These are phyloP conservation scores for Hypoxylon sp. DNA, from an alignment of 2,329 filamentous ascomycete species.

Conservation along the genomic window DNA sequence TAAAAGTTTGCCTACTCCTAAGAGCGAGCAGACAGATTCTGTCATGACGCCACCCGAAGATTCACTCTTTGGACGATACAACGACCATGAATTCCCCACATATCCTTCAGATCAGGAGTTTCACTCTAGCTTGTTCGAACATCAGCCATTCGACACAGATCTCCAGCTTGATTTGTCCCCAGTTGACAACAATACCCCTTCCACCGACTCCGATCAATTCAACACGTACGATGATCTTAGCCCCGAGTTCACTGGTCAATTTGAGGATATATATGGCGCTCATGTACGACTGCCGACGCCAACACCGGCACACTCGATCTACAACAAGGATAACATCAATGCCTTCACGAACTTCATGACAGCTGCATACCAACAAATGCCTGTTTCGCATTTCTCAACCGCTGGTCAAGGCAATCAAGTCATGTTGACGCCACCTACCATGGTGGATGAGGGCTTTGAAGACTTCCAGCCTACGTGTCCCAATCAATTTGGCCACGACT, in stretches of 20 bases:
- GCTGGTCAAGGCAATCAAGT: conserved; percentile 76
- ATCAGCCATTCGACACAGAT: conserved; percentile 57
- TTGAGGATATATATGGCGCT: conserved; percentile 73
- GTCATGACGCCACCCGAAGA: conserved; percentile 71
- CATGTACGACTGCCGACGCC: conserved; percentile 69
- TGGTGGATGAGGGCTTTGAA: conserved; percentile 75
- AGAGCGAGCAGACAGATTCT: conserved; percentile 66
- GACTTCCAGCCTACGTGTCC: conserved; percentile 61
- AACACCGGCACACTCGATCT: conserved; percentile 61
- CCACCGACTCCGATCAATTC: conserved; percentile 62
- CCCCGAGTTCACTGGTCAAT: conserved; percentile 71
- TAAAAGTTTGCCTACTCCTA: conserved; percentile 73
- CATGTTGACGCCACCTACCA: conserved; percentile 75
- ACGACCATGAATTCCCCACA: conserved; percentile 62
- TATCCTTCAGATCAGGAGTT: conserved; percentile 65
- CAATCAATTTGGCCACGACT: conserved; percentile 68
- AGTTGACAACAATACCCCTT: conserved; percentile 66
- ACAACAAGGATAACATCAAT: conserved; percentile 59
- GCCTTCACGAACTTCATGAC: conserved; percentile 58
- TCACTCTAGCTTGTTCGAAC: conserved; percentile 56
- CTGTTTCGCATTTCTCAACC: conserved; percentile 73
- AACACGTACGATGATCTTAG: conserved; percentile 71
- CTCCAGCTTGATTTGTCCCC: conserved; percentile 59
- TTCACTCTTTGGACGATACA: conserved; percentile 52
- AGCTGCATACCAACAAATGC: conserved; percentile 58